Base-by-base conservation (phyloP, 1,284 basidiomycete species). In the Coniferiporia weirii region DNA sequence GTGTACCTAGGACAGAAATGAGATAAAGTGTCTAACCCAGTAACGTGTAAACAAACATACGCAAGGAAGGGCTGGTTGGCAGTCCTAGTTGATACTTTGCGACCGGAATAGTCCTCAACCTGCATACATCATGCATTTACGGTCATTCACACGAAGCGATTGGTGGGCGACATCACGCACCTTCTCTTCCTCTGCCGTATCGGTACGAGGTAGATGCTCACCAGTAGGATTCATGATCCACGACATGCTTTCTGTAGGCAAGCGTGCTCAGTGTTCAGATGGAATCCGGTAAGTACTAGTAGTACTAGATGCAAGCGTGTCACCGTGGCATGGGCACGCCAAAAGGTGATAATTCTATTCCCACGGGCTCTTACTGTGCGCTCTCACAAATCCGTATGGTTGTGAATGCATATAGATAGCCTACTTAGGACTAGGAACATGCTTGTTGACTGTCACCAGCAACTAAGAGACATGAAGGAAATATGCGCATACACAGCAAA, bases 21-120 rank as follows among this genome's bases (percentile, higher is more conserved):
- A 59, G 52, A 13, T 49, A 52, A 66, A 60, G 64, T 54, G 48
- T 46, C 53, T 32, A 57, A 51, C 38, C 4, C 8, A 27, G 6
- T 19, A n/a, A 12, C 17, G 19, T 44, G 45, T 52, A 44, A 19
- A n/a, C 38, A 38, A 34, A 82, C 88, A 65, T 74, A 92, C 85
- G 83, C 83, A 53, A 93, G 79, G 72, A 91, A 93, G 19, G 91
- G 91, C 63, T 80, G 77, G 73, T 93, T 93, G 38, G 91, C 88
- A 57, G 80, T 71, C 73, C 92, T 93, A 63, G 81, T 82, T 40
- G 84, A 80, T 46, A 93, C 89, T 79, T 83, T 80, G 65, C 85
- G 78, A 61, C 77, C 76, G 1, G 82, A 81, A 62, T 82, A 60
- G 38, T 62, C 61, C 47, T 50, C 52, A 32, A 56, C 61, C 61